phyloP scores from a whole-genome alignment of 345 rosid species.

The Aquilaria malaccensis region DNA sequence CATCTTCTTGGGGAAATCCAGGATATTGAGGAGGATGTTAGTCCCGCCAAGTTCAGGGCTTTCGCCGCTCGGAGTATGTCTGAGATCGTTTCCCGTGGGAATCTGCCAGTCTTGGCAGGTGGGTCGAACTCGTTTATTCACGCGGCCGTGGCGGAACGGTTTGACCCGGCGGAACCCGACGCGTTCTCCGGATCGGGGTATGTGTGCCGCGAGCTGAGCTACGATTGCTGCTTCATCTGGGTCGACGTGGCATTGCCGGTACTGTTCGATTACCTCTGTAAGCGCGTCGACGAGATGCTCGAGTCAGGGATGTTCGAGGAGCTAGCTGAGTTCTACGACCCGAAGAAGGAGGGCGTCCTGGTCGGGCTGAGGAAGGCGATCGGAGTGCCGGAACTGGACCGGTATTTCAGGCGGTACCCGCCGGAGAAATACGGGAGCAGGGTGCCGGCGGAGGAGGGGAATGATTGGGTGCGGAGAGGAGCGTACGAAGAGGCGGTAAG shows the following conservation, averaged over 20 bases:
- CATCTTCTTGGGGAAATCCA: conserved; percentile 58
- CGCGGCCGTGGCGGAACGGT: conserved; percentile 53
- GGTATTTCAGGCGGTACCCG: conserved; percentile 44
- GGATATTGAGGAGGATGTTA: conserved; percentile 41
- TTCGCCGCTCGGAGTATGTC: conserved; percentile 32
- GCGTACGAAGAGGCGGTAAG: conserved; percentile 64
- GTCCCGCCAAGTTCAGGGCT: conserved; percentile 48
- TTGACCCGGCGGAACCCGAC: conserved; percentile 35
- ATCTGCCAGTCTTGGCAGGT: conserved; percentile 68
- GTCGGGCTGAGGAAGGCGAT: conserved; percentile 70
- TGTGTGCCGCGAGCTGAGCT: conserved; percentile 41
- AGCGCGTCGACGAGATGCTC: conserved; percentile 89
- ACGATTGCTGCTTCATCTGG: conserved; percentile 78
- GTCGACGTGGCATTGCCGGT: conserved; percentile 63
- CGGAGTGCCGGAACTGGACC: conserved; percentile 84
- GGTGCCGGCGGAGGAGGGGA: conserved; percentile 5
- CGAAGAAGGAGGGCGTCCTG: conserved; percentile 16
- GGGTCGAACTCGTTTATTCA: conserved; percentile 88
- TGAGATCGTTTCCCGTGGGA: conserved; percentile 32
- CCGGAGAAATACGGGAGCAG: conserved; percentile 18
- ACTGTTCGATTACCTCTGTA: conserved; percentile 50
- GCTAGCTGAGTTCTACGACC: conserved; percentile 39
- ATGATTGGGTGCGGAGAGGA: conserved; percentile 26
- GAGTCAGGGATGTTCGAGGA: conserved; percentile 85
- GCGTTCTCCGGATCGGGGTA: conserved; percentile 36